phyloP scores from a whole-genome alignment of 495 filamentous ascomycete genomes.

The Cudoniella acicularis region DNA sequence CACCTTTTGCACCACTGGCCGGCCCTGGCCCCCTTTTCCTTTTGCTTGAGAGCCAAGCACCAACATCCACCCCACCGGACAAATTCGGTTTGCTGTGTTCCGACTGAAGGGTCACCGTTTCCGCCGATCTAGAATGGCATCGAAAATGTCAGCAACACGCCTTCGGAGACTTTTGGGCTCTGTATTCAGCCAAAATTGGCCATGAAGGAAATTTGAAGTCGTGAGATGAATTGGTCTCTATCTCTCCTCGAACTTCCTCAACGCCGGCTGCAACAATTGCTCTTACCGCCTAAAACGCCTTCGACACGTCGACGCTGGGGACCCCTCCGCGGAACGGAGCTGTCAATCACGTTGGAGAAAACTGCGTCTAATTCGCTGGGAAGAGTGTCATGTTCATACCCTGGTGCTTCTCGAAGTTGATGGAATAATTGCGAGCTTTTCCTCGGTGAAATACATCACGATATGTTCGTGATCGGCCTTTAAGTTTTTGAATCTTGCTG shows the following conservation, averaged over 20 bases:
- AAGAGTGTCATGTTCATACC: neutral
- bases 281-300: neutral
- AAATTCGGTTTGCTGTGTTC: neutral
- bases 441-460: neutral
- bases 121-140: neutral
- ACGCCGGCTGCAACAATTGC: neutral
- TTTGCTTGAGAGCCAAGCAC: neutral
- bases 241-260: neutral
- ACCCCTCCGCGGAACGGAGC: neutral
- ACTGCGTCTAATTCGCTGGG: neutral
- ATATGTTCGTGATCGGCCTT: too few species aligned
- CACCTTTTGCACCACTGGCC: slow-evolving; percentile 7
- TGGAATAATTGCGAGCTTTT: neutral
- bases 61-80: neutral
- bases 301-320: neutral
- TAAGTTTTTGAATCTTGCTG: too few species aligned
- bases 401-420: neutral
- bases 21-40: neutral
- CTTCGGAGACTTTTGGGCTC: neutral
- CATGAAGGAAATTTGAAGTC: neutral
- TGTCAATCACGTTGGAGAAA: neutral
- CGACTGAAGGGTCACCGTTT: neutral
- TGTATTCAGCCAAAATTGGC: neutral
- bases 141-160: neutral
- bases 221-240: neutral